These are phyloP conservation scores for Crithidia mellificae DNA, from an alignment of 208 protist species.

Conservation along the genomic window DNA sequence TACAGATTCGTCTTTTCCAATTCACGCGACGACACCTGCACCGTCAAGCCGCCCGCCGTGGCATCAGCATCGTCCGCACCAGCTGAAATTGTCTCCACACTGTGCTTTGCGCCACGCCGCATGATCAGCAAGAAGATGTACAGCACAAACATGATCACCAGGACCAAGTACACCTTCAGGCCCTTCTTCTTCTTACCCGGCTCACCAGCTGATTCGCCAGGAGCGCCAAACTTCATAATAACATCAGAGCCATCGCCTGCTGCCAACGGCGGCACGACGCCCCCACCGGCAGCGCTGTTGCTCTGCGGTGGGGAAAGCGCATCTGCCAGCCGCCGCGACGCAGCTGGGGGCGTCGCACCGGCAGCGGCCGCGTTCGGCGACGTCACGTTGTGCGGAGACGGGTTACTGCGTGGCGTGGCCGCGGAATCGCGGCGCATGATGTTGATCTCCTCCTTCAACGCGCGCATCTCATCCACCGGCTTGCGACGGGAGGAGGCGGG, in stretches of 20 bases:
- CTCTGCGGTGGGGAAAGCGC: not conserved
- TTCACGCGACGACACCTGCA: slow-evolving; percentile 12
- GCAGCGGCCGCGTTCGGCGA: no score
- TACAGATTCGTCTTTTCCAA: not conserved
- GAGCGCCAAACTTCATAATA: slow-evolving; percentile 21
- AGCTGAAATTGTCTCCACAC: not conserved
- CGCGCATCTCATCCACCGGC: slow-evolving; percentile 48
- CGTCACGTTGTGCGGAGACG: no score
- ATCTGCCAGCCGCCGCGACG: not conserved
- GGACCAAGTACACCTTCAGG: slow-evolving; percentile 37
- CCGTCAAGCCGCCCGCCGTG: not conserved
- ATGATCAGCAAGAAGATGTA: slow-evolving; percentile 33
- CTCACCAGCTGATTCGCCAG: not conserved
- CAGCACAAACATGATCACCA: slow-evolving; percentile 41
- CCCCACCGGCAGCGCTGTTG: not conserved
- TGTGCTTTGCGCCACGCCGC: slow-evolving; percentile 22
- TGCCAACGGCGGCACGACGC: no score
- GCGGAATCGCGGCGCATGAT: slow-evolving; percentile 26
- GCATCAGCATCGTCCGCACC: not conserved
- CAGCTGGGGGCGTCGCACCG: not conserved
- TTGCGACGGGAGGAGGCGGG: slow-evolving; percentile 10
- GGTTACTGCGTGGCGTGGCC: not conserved
- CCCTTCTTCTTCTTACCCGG: slow-evolving; percentile 20
- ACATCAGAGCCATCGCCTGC: slow-evolving; percentile 6
- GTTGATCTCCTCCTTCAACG: slow-evolving; percentile 45